Conservation (phyloP, 2,329 filamentous ascomycete species). For the Geosmithia putterillii region DNA sequence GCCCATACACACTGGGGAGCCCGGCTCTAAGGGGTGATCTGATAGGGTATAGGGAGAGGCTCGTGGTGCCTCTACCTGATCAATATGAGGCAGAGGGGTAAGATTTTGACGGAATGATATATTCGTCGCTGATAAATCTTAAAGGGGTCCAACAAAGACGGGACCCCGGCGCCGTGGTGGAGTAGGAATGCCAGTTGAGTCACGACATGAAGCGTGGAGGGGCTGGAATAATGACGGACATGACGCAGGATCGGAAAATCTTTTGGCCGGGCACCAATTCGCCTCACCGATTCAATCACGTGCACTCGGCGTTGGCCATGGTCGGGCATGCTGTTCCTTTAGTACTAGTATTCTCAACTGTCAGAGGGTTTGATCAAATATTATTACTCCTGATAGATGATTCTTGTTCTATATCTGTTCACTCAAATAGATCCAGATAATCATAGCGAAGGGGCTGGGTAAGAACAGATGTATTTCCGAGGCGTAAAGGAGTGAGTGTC, state of each 20-base stretch:
- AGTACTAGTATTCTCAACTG: too few relatives aligned
- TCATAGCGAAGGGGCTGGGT: too few relatives aligned
- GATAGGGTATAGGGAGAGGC: neutral
- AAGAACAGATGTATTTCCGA: too few relatives aligned
- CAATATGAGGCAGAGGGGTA: neutral
- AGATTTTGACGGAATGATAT: neutral
- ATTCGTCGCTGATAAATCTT: neutral
- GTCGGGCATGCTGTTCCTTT: too few relatives aligned
- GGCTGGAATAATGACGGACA: constrained; percentile 1
- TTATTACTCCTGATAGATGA: too few relatives aligned
- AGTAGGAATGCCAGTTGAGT: constrained; percentile 4
- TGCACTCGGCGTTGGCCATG: neutral
- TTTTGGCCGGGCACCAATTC: neutral
- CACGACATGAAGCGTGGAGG: constrained; percentile 4
- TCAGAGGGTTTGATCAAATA: too few relatives aligned
- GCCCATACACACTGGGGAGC: neutral
- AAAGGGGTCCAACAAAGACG: constrained; percentile 15
- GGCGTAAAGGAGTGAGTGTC: too few relatives aligned
- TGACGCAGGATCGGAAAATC: neutral
- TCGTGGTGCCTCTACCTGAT: neutral
- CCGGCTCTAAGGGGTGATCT: neutral
- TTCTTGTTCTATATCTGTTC: too few relatives aligned
- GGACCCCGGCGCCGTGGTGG: constrained; percentile 13
- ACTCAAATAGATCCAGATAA: too few relatives aligned
- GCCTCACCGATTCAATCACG: neutral